These are phyloP conservation scores for Plasmodium yoelii DNA, from an alignment of 169 alveolate species.

Conservation along the genomic window DNA sequence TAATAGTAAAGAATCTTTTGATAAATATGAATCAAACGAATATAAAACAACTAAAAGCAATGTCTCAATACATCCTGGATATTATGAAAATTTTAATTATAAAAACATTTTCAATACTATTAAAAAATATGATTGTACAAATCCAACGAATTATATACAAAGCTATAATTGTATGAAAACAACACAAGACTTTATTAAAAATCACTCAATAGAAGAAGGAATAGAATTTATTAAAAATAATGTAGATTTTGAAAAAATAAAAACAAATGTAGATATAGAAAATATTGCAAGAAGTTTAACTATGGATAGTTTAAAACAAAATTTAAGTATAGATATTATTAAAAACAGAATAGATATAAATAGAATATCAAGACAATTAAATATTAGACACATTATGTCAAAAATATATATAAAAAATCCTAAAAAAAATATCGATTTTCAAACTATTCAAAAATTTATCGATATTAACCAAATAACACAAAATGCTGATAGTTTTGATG, in stretches of 20 bases:
- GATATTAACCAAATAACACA: conserved; percentile 1
- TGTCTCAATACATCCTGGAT: background rate
- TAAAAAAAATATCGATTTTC: background rate
- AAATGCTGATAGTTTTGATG: conserved; percentile 25
- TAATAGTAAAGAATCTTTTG: background rate
- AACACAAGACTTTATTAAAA: background rate
- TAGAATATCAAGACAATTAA: too few relatives aligned
- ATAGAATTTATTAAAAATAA: background rate
- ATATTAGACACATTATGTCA: too few relatives aligned
- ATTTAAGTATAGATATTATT: conserved; percentile 4
- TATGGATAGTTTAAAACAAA: conserved; percentile 11
- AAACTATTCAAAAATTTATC: conserved; percentile 1
- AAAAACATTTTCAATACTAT: conserved; percentile 10
- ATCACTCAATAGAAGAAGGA: background rate
- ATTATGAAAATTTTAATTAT: conserved; percentile 34
- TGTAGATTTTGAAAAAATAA: conserved; percentile 10
- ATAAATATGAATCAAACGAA: background rate
- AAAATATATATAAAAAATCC: conserved; percentile 3
- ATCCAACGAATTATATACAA: conserved; percentile 6
- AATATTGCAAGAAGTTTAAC: conserved; percentile 7
- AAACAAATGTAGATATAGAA: conserved; percentile 17
- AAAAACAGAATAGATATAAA: too few relatives aligned
- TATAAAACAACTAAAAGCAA: too few relatives aligned
- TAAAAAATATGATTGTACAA: conserved; percentile 26
- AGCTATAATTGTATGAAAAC: conserved; percentile 16